These are phyloP conservation scores for Acanthamoeba healyi DNA, from an alignment of 208 protist species.

Conservation along the genomic window DNA sequence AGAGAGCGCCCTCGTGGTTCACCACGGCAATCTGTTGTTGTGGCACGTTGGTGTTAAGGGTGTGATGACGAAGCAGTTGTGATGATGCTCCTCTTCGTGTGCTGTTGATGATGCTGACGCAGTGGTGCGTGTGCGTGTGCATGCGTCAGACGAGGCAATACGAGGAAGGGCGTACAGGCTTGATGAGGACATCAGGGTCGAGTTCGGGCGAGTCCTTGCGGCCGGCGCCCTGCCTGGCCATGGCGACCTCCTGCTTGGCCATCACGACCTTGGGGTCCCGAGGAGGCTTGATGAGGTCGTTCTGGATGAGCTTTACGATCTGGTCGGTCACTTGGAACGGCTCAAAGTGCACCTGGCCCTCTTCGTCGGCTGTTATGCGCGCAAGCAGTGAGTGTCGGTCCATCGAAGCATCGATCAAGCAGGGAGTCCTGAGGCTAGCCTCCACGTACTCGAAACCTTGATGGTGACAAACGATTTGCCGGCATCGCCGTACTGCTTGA, in stretches of 20 bases:
- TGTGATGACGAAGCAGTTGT: no score
- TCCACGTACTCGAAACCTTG: constrained; percentile 30
- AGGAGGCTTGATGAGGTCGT: neutral
- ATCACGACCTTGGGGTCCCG: neutral
- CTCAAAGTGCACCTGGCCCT: constrained; percentile 15
- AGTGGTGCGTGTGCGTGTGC: neutral
- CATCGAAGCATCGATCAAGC: no score
- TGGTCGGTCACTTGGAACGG: constrained; percentile 34
- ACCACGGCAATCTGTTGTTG: neutral
- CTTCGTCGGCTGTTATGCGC: constrained; percentile 40
- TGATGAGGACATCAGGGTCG: constrained; percentile 48
- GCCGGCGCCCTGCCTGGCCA: neutral
- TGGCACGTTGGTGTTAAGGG: no score
- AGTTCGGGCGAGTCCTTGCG: constrained; percentile 44
- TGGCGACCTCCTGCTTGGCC: constrained; percentile 29
- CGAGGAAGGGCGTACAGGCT: neutral
- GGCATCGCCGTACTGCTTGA: neutral
- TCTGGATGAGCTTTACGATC: constrained; percentile 21
- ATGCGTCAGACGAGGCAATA: neutral
- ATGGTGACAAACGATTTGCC: neutral
- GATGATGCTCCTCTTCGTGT: no score
- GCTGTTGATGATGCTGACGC: no score
- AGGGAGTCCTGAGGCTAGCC: no score
- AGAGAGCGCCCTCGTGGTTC: neutral
- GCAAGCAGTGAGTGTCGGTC: no score